Evolutionary conservation across 345 rosid genomes (phyloP).

Genomic region (Luvunga scandens): DNA sequence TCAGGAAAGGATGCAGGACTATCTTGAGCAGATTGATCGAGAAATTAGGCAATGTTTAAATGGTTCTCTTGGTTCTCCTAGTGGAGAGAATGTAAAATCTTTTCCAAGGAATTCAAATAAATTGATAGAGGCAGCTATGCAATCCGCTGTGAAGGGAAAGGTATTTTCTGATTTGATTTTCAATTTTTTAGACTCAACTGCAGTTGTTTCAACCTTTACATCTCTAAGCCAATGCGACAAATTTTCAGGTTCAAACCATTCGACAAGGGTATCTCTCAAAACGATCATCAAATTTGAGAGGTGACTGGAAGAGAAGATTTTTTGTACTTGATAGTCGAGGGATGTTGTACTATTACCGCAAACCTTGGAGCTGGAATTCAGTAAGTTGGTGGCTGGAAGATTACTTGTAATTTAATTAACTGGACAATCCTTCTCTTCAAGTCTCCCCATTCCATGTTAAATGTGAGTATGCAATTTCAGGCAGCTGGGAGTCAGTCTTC

Average conservation of each 20-base stretch:
- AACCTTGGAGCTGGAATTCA: constrained; percentile 55
- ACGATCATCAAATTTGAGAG: constrained; percentile 83
- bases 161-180: constrained; percentile 28
- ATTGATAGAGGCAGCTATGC: constrained; percentile 77
- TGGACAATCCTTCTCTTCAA: constrained; percentile 6
- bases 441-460: constrained; percentile 12
- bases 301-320: constrained; percentile 81
- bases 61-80: constrained; percentile 35
- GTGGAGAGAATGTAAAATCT: constrained; percentile 38
- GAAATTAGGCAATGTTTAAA: constrained; percentile 38
- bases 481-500: constrained; percentile 54
- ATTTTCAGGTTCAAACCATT: constrained; percentile 67
- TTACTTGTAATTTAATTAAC: constrained; percentile 6
- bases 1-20: constrained; percentile 71
- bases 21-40: constrained; percentile 58
- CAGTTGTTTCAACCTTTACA: not conserved
- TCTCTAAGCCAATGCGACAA: not conserved
- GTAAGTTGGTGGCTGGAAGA: constrained; percentile 40
- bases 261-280: constrained; percentile 79
- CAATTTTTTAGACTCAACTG: not conserved
- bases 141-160: constrained; percentile 71
- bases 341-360: constrained; percentile 82
- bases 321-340: constrained; percentile 85
- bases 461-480: constrained; percentile 33
- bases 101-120: constrained; percentile 55